Percentiles rank a stretch among this genome's conserved stretches.
Evolutionary conservation across 768 basidiomycete species (phyloP).

Genomic region (Tremella yokohamensis): DNA sequence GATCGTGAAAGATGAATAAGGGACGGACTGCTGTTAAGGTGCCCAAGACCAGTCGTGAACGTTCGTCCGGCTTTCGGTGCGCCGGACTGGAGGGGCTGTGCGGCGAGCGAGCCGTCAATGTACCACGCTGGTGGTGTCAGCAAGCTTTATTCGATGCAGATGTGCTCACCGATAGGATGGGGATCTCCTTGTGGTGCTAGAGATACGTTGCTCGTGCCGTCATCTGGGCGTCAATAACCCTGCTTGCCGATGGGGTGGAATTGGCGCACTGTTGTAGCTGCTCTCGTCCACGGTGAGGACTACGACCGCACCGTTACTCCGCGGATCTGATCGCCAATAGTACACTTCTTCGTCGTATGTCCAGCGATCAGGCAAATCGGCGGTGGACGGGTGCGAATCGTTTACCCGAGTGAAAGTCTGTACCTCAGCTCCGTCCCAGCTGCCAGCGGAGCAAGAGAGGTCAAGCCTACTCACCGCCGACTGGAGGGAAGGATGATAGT

Average conservation of each 20-base stretch:
- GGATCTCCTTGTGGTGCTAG: conserved; percentile 65
- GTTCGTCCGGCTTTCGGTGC: conserved; percentile 62
- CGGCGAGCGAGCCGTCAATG: conserved; percentile 70
- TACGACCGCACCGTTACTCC: conserved; percentile 61
- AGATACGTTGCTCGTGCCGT: conserved; percentile 51
- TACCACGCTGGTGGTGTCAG: conserved; percentile 64
- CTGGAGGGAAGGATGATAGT: conserved; percentile 67
- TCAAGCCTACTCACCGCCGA: conserved; percentile 64
- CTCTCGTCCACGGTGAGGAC: conserved; percentile 65
- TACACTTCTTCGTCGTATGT: conserved; percentile 56
- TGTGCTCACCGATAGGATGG: conserved; percentile 66
- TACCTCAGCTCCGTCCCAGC: not conserved
- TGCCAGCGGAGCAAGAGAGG: not conserved
- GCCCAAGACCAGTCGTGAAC: conserved; percentile 79
- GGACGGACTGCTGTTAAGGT: conserved; percentile 62
- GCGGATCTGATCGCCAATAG: conserved; percentile 69
- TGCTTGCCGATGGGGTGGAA: not conserved
- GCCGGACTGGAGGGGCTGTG: conserved; percentile 51
- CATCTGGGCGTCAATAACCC: conserved; percentile 20
- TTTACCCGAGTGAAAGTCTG: conserved; percentile 60
- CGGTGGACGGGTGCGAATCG: conserved; percentile 62
- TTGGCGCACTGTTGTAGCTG: conserved; percentile 58
- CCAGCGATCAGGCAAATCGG: conserved; percentile 53
- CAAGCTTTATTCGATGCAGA: not conserved
- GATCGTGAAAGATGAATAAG: conserved; percentile 11